A percentile compares a stretch with the other conserved stretches of the same genome.
These are phyloP conservation scores for Agaricus sinodeliciosus DNA, from an alignment of 768 basidiomycete species.

Conservation along the genomic window DNA sequence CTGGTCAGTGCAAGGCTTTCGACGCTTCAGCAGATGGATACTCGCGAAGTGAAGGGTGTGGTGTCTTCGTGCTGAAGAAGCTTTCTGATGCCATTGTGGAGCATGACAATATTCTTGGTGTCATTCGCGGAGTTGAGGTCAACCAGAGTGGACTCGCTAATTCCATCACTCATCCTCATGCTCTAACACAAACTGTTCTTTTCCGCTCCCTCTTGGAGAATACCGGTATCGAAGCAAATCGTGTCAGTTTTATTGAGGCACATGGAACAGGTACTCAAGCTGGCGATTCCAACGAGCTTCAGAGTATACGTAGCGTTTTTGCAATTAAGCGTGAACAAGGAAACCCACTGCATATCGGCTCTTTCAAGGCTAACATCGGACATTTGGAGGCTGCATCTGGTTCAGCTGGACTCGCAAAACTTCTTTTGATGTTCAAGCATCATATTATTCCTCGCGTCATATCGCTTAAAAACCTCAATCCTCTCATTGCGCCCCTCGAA, in stretches of 20 bases:
- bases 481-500: slow-evolving; percentile 41
- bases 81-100: slow-evolving; percentile 61
- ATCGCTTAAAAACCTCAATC: slow-evolving; percentile 52
- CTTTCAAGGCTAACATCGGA: slow-evolving; percentile 70
- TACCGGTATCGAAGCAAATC: slow-evolving; percentile 37
- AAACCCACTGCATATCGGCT: slow-evolving; percentile 62
- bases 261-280: slow-evolving; percentile 74
- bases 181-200: slow-evolving; percentile 50
- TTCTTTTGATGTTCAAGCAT: slow-evolving; percentile 62
- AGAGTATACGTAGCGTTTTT: slow-evolving; percentile 55
- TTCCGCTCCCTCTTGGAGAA: slow-evolving; percentile 41
- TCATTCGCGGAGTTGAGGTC: slow-evolving; percentile 64
- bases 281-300: slow-evolving; percentile 63
- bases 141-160: slow-evolving; percentile 63
- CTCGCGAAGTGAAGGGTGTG: slow-evolving; percentile 66
- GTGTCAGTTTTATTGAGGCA: slow-evolving; percentile 63
- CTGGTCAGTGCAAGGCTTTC: slow-evolving; percentile 66
- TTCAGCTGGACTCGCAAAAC: slow-evolving; percentile 63
- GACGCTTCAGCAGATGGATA: slow-evolving; percentile 73
- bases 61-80: slow-evolving; percentile 67
- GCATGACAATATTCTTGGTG: slow-evolving; percentile 59
- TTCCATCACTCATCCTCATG: slow-evolving; percentile 72
- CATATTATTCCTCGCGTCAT: slow-evolving; percentile 54
- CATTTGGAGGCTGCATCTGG: slow-evolving; percentile 77
- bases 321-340: slow-evolving; percentile 28